phyloP scores from a whole-genome alignment of 192 early-diverging fungal genomes.

The Gonapodya sp. region DNA sequence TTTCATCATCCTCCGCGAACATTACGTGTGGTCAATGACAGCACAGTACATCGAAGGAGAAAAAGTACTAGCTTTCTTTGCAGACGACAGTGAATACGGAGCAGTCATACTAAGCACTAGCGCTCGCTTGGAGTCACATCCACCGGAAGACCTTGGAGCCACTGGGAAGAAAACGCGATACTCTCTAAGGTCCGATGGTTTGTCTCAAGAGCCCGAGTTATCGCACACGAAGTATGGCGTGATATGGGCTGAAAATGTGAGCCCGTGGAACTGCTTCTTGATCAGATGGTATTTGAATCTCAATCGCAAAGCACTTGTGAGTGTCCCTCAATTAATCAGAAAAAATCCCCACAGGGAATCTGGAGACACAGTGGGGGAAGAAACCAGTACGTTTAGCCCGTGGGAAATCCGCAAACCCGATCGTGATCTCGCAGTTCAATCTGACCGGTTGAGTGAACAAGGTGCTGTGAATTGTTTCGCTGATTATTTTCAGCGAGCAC shows the following conservation, averaged over 20 bases:
- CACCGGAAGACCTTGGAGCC: slow-evolving; percentile 28
- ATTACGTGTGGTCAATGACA: slow-evolving; percentile 48
- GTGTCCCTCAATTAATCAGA: background rate
- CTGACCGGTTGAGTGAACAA: slow-evolving; percentile 22
- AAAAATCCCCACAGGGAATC: too few species aligned
- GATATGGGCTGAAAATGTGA: background rate
- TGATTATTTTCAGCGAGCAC: background rate
- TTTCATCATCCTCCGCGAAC: slow-evolving; percentile 54
- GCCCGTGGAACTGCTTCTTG: slow-evolving; percentile 1
- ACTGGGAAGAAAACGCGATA: slow-evolving; percentile 37
- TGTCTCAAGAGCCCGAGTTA: background rate
- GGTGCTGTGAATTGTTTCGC: slow-evolving; percentile 27
- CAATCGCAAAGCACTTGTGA: background rate
- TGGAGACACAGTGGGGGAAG: background rate
- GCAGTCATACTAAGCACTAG: slow-evolving; percentile 42
- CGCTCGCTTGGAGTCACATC: slow-evolving; percentile 27
- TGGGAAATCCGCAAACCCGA: slow-evolving; percentile 22
- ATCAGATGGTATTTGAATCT: background rate
- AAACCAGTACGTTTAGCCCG: slow-evolving; percentile 15
- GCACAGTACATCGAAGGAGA: slow-evolving; percentile 34
- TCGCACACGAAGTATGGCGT: background rate
- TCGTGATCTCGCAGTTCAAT: slow-evolving; percentile 1
- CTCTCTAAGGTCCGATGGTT: slow-evolving; percentile 39
- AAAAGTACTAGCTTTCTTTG: slow-evolving; percentile 52
- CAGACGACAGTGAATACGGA: slow-evolving; percentile 43